Evolutionary conservation across 2,329 filamentous ascomycete genomes (phyloP), one percentile per base, ranked within the genome.

Genomic region (Diaporthe eres): DNA sequence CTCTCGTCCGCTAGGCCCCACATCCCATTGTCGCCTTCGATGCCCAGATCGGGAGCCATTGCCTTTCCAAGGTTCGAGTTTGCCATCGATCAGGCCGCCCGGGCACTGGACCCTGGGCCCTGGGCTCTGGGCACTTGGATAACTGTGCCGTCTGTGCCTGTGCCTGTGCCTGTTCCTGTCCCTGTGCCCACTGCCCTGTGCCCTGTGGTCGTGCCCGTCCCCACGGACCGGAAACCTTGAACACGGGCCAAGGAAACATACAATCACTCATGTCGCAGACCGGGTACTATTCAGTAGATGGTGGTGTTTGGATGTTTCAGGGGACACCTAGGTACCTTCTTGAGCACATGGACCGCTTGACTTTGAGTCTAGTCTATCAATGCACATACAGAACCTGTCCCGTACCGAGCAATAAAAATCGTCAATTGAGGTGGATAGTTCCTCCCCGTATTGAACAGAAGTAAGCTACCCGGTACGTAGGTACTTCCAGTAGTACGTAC

Each of bases 151-250:
- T 42, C 28, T 39, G 34, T 19, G 42, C 28, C 12, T 31, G 37
- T 28, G 39, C 37, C 37, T 63, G 58, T 34, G 28, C 58, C n/a
- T 42, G 58, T 42, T 12, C 22, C 57, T 22, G 58, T 31, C 9
- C 58, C n/a, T 42, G 58, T 25, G 37, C 34, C 57, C 13, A 9
- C 12, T 25, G 22, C 34, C 25, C 10, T 31, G 37, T 44, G n/a
- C 37, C 37, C 44, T 15, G 37, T 34, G 22, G 22, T n/a, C 22
- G 44, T 49, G 63, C 65, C 49, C 22, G 31, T 68, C 63, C 63
- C 63, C 63, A 28, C 65, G 9, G 65, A n/a, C 65, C 65, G 65
- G 65, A 70, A 70, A 70, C 65, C 65, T 70, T 70, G 65, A 55
- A 70, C 49, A 55, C 65, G 42, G 65, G 65, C 49, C 65, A 55